Base-by-base conservation (phyloP, 331 rosid species). In the Quercus lobata region DNA sequence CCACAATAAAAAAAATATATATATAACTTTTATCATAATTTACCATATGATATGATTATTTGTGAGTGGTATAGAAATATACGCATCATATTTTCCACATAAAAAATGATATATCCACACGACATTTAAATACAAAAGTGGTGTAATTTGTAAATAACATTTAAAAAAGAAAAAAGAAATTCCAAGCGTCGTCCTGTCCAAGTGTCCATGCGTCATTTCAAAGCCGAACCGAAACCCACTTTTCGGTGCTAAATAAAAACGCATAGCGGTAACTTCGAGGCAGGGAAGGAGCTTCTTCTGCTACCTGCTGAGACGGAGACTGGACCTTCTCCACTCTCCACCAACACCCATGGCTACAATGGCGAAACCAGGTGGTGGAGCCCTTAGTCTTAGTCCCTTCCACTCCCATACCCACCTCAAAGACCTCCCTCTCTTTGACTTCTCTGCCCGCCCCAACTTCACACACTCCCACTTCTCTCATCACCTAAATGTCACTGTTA, bases 341-440 rank as follows among this genome's bases (percentile, higher is more conserved):
- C 21, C 2, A 46, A 49, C 18, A 80, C 69, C 14, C 30, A 91
- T 90, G 97, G 91, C 90, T 52, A 44, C 81, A 72, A 75, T 88
- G 73, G 69, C 81, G 15, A 82, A 25, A n/a, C 22, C 79, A 21
- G 57, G 72, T 73, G 5, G 54, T 41, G 46, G 46, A 41, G 17
- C 54, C 75, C 46, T 41, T 41, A 41, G 46, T 29, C 78, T 78
- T 24, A 46, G 55, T 60, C 81, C 82, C 25, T 11, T 60, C 16
- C 29, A 32, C 79, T 80, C 82, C 16, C 34, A 32, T 77, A 85
- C 82, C 81, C 86, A 66, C 22, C 24, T 74, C 69, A 85, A 71
- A 22, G 72, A 77, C 75, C 34, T 83, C 12, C 83, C 80, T 5
- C 78, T 80, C 74, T 11, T 85, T 3, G 41, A 72, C 75, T 58